A percentile compares a stretch with the other conserved stretches of the same genome.
Conservation (phyloP, 768 basidiomycete genomes). For the Boletus tylopilopsis region DNA sequence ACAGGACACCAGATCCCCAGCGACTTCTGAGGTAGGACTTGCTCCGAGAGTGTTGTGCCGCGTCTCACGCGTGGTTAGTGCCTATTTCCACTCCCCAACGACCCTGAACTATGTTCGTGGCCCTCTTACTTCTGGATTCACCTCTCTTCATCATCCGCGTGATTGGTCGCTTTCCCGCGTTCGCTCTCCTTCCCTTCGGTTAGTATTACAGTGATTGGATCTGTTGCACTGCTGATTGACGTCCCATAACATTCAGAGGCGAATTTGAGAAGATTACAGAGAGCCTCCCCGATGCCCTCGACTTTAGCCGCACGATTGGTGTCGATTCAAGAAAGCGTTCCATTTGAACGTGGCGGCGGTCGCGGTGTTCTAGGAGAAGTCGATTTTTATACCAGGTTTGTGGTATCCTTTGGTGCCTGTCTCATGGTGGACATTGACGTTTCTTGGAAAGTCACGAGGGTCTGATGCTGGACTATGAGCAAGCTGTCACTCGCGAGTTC, state of each 20-base stretch:
- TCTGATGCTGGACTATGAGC: slow-evolving; percentile 87
- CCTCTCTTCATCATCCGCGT: slow-evolving; percentile 84
- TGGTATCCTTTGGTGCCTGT: not conserved
- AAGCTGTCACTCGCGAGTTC: slow-evolving; percentile 79
- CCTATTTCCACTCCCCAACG: slow-evolving; percentile 94
- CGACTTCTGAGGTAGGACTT: slow-evolving; percentile 64
- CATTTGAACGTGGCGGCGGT: slow-evolving; percentile 71
- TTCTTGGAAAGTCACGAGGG: slow-evolving; percentile 73
- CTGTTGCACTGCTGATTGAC: slow-evolving; percentile 14
- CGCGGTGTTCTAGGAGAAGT: slow-evolving; percentile 78
- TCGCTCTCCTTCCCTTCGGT: slow-evolving; percentile 74
- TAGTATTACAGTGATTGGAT: slow-evolving; percentile 16
- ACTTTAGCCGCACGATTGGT: slow-evolving; percentile 89
- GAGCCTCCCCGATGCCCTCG: slow-evolving; percentile 84
- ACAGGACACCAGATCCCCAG: slow-evolving; percentile 88
- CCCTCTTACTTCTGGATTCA: slow-evolving; percentile 88
- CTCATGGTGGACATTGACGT: not conserved
- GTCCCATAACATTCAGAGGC: slow-evolving; percentile 36
- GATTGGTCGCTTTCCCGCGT: slow-evolving; percentile 94
- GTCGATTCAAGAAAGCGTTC: slow-evolving; percentile 46
- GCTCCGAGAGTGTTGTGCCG: not conserved
- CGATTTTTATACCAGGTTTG: slow-evolving; percentile 88
- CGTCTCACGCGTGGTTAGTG: slow-evolving; percentile 42
- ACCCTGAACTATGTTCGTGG: slow-evolving; percentile 92
- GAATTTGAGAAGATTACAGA: slow-evolving; percentile 87